phyloP scores from a whole-genome alignment of 805 yeast species.

The Myxozyma melibiosi region DNA sequence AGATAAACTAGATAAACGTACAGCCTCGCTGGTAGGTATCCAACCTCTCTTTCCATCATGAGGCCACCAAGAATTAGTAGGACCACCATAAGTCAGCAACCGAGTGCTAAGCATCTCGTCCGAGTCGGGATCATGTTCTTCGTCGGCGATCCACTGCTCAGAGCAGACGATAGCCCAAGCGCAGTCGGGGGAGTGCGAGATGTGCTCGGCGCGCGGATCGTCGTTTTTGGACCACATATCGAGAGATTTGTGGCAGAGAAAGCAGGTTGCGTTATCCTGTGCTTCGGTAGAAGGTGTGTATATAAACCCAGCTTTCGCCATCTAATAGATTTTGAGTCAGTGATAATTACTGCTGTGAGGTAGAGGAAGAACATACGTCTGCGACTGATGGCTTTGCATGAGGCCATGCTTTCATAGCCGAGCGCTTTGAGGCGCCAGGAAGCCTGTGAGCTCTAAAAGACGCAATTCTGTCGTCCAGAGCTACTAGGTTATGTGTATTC shows the following conservation, averaged over 20 bases:
- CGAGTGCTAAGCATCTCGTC: slow-evolving; percentile 34
- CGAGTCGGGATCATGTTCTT: slow-evolving; percentile 36
- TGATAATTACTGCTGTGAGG: background rate
- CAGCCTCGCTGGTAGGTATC: slow-evolving; percentile 44
- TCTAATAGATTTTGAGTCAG: slow-evolving; percentile 8
- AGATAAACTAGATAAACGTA: background rate
- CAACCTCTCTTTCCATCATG: slow-evolving; percentile 48
- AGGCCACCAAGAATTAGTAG: slow-evolving; percentile 53
- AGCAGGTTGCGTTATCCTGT: slow-evolving; percentile 59
- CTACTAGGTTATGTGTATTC: slow-evolving; percentile 16
- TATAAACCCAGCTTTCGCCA: slow-evolving; percentile 65
- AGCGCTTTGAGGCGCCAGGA: slow-evolving; percentile 10
- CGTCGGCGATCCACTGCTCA: slow-evolving; percentile 34
- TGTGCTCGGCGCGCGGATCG: slow-evolving; percentile 56
- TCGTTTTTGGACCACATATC: slow-evolving; percentile 62
- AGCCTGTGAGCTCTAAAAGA: slow-evolving; percentile 25
- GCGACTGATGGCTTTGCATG: slow-evolving; percentile 27
- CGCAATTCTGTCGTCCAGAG: slow-evolving; percentile 31
- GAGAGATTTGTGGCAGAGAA: slow-evolving; percentile 56
- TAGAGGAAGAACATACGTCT: slow-evolving; percentile 18
- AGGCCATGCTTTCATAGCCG: slow-evolving; percentile 28
- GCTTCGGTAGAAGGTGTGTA: slow-evolving; percentile 54
- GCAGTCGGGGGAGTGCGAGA: slow-evolving; percentile 43
- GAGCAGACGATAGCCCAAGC: slow-evolving; percentile 40
- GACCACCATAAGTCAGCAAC: slow-evolving; percentile 43